A percentile compares a stretch with the other conserved stretches of the same genome.
Evolutionary conservation across 2,329 filamentous ascomycete genomes (phyloP).

Genomic region (Sclerotinia nivalis): DNA sequence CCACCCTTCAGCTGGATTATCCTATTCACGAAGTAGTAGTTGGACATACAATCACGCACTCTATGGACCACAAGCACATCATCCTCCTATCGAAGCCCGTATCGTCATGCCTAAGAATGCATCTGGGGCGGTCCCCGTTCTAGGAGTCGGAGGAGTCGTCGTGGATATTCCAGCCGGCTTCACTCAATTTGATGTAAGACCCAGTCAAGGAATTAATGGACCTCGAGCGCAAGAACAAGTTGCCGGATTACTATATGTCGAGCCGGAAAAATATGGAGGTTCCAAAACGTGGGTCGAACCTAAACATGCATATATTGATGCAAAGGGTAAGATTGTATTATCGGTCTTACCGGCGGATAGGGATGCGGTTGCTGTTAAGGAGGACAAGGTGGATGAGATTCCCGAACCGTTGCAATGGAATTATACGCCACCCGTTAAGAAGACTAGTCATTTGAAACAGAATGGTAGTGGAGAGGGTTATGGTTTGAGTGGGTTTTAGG

Average conservation of each 20-base stretch:
- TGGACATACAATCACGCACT: constrained; percentile 60
- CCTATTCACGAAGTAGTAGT: constrained; percentile 57
- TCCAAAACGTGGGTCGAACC: constrained; percentile 39
- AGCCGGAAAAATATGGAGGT: constrained; percentile 38
- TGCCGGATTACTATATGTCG: constrained; percentile 34
- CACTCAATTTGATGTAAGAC: constrained; percentile 13
- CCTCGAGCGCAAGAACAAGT: not conserved
- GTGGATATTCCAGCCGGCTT: constrained; percentile 30
- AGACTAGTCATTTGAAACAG: not conserved
- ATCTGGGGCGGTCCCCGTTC: constrained; percentile 33
- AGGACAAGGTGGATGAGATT: constrained; percentile 34
- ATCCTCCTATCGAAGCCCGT: constrained; percentile 56
- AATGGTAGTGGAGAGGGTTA: constrained; percentile 17
- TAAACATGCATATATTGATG: constrained; percentile 35
- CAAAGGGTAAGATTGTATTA: constrained; percentile 37
- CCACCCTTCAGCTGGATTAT: constrained; percentile 65
- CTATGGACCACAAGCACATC: constrained; percentile 57
- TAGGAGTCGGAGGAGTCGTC: constrained; percentile 42
- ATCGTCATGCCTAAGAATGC: constrained; percentile 52
- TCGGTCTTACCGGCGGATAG: constrained; percentile 33
- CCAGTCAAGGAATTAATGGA: not conserved
- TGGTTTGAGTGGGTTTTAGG: constrained; percentile 4
- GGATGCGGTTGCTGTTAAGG: constrained; percentile 36
- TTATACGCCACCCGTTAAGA: not conserved
- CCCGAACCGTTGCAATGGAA: constrained; percentile 2